Conservation (phyloP, 208 protist species). For the Trypanosoma lewisi region DNA sequence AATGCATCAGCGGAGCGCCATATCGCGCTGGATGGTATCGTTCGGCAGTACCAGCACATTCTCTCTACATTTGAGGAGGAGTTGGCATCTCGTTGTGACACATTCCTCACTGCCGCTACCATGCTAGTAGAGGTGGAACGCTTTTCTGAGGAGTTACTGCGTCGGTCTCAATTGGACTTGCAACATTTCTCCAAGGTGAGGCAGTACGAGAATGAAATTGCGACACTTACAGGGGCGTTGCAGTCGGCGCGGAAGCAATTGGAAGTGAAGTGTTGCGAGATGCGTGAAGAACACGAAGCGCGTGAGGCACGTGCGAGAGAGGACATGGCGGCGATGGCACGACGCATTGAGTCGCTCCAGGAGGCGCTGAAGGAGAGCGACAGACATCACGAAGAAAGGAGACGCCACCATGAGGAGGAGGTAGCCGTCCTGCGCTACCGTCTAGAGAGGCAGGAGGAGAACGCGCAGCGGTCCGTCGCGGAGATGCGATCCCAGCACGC, state of each 20-base stretch:
- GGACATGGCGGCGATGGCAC: constrained; percentile 1
- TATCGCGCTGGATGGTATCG: background rate
- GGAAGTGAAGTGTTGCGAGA: background rate
- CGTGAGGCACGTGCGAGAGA: constrained; percentile 1
- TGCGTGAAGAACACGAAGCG: constrained; percentile 14
- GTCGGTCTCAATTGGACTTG: constrained; percentile 30
- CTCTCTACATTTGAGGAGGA: constrained; percentile 31
- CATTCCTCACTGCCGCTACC: constrained; percentile 31
- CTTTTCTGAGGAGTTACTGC: constrained; percentile 36
- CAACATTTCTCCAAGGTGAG: background rate
- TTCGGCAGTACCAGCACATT: constrained; percentile 32
- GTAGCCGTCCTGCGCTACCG: background rate
- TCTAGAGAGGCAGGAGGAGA: constrained; percentile 10
- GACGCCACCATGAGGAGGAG: constrained; percentile 13
- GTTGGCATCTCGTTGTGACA: constrained; percentile 26
- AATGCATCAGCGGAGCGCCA: too few relatives aligned
- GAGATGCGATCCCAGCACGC: constrained; percentile 2
- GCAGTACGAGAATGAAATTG: constrained; percentile 2
- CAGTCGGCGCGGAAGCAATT: background rate
- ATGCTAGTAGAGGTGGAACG: constrained; percentile 37
- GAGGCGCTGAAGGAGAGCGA: constrained; percentile 13
- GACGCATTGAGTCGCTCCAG: constrained; percentile 16
- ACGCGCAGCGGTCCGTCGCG: constrained; percentile 5
- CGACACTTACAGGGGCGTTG: constrained; percentile 1
- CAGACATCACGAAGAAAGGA: constrained; percentile 1